Evolutionary conservation across 192 early-diverging fungal species (phyloP), one percentile per base, ranked within the genome.

Genomic region (Rhizoclosmatium globosum): DNA sequence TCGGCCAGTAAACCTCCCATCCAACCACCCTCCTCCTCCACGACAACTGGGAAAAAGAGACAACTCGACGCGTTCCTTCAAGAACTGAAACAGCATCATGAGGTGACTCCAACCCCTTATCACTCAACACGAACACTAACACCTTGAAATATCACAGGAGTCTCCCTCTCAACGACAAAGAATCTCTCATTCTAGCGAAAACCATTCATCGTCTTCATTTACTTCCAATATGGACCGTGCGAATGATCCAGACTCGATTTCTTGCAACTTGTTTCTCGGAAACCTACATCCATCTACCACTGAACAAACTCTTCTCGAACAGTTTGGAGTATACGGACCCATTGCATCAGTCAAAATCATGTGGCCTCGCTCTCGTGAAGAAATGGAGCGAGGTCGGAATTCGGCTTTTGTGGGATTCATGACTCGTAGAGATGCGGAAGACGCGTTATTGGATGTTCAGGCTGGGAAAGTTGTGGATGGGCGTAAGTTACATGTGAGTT

Each of bases 261-360:
- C 50, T 7, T 7, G 95, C 15, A 98, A 98, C 74, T 81, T 98
- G 31, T 95, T 93, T 73, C 85, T 98, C 50, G 90, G 92, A 57
- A 95, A 96, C 71, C 81, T 98, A 69, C 91, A 91, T 68, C 92
- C 94, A 0, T 80, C 86, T 0, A 85, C 92, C 0, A 92, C 92
- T 73, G 95, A 98, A 79, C 89, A 90, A 41, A 73, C 81, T 15
- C 78, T 98, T 2, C 94, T 93, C 65, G 76, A 84, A 77, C 89
- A 88, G 44, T 98, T 98, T 91, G 95, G 86, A 17, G 83, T 71
- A 43, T 94, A 88, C 73, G 96, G 96, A 0, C 91, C 95, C 1
- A 95, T 98, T 74, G 95, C 89, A 7, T 94, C 93, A 68, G 93
- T 97, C 64, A 98, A 98, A 78, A 93, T 98, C 58, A 95, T 98